Evolutionary conservation across 73 alveolate species (phyloP).

Genomic region (Paramecium sexaurelia): DNA sequence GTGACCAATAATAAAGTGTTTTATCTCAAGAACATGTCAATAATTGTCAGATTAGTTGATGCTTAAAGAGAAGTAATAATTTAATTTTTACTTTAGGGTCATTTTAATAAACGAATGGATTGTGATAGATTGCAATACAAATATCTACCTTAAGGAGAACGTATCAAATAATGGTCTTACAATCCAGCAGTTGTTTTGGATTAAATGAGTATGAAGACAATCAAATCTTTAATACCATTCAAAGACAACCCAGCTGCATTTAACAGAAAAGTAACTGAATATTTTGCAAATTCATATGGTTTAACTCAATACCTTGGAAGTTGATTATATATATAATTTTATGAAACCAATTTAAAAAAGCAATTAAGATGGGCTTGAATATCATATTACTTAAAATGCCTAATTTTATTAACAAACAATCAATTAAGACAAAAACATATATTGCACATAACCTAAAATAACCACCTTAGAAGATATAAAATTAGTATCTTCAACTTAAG

Average conservation of each 20-base stretch:
- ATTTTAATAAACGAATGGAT: slow-evolving; percentile 76
- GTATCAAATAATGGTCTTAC: slow-evolving; percentile 68
- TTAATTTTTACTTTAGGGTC: slow-evolving; percentile 70
- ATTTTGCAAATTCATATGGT: slow-evolving; percentile 51
- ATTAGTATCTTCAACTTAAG: slow-evolving; percentile 29
- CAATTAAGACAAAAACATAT: neutral
- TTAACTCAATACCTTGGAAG: slow-evolving; percentile 16
- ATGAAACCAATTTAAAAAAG: neutral
- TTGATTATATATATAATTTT: slow-evolving; percentile 17
- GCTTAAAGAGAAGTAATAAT: slow-evolving; percentile 76
- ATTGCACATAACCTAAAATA: neutral
- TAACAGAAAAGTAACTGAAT: slow-evolving; percentile 58
- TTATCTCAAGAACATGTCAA: slow-evolving; percentile 74
- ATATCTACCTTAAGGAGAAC: slow-evolving; percentile 77
- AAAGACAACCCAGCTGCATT: slow-evolving; percentile 65
- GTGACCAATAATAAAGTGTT: slow-evolving; percentile 61
- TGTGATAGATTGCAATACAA: slow-evolving; percentile 76
- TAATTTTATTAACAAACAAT: neutral
- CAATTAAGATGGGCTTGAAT: neutral
- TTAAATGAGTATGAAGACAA: slow-evolving; percentile 22
- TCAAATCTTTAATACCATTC: neutral
- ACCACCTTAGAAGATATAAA: neutral
- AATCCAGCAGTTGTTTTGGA: slow-evolving; percentile 62
- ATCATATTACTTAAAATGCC: neutral
- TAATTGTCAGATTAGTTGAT: slow-evolving; percentile 84